Evolutionary conservation across 2,329 filamentous ascomycete genomes (phyloP).

Genomic region (Penicillium thymicola): DNA sequence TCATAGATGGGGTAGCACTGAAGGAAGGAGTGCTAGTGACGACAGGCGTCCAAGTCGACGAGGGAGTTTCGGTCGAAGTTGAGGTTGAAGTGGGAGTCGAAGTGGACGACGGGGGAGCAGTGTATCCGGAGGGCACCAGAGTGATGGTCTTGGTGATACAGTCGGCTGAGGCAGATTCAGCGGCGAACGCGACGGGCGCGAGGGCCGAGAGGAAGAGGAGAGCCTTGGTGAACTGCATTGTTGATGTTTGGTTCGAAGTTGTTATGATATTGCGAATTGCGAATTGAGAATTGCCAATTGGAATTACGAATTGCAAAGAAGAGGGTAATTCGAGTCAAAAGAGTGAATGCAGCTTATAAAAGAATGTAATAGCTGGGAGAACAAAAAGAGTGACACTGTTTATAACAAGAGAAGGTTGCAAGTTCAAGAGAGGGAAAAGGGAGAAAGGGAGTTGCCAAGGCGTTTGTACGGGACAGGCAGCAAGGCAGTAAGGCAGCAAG

Average conservation of each 20-base stretch:
- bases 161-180: conserved; percentile 19
- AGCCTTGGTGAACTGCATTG: conserved; percentile 37
- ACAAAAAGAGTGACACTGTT: conserved; percentile 27
- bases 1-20: conserved; percentile 12
- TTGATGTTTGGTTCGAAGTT: conserved; percentile 6
- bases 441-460: background rate
- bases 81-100: conserved; percentile 15
- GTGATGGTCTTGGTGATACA: conserved; percentile 29
- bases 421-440: background rate
- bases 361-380: conserved; percentile 32
- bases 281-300: background rate
- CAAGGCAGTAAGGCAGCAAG: background rate
- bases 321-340: conserved; percentile 11
- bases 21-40: conserved; percentile 14
- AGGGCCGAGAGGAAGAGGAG: conserved; percentile 30
- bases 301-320: background rate
- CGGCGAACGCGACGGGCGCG: conserved; percentile 29
- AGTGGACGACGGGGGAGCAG: conserved; percentile 19
- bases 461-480: background rate
- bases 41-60: conserved; percentile 12
- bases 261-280: conserved; percentile 1
- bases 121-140: conserved; percentile 23
- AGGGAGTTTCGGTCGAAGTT: conserved; percentile 2
- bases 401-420: conserved; percentile 11
- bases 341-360: conserved; percentile 35